These are phyloP conservation scores for Dryadomyces quercivorus DNA, from an alignment of 2,329 filamentous ascomycete genomes.

Conservation along the genomic window DNA sequence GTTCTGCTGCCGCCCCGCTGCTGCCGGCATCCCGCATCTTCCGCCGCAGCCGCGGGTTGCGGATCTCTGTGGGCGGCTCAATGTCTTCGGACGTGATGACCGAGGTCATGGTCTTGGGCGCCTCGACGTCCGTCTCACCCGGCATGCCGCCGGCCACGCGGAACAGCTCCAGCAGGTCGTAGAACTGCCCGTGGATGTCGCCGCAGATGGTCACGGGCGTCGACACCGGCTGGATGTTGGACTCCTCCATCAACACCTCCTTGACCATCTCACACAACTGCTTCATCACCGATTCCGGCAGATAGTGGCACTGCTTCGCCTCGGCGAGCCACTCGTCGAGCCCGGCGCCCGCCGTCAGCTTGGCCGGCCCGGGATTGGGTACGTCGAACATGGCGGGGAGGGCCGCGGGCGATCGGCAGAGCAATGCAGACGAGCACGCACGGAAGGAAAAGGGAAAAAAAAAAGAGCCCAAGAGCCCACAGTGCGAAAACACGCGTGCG, in stretches of 20 bases:
- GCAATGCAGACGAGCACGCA: no score
- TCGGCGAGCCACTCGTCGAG: conserved; percentile 95
- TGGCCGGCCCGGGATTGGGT: conserved; percentile 84
- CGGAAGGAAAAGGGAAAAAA: no score
- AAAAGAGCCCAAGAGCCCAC: not conserved
- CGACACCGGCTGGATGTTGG: conserved; percentile 95
- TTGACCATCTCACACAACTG: conserved; percentile 98
- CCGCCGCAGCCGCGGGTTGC: conserved; percentile 73
- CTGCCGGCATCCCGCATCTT: conserved; percentile 58
- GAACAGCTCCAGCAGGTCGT: conserved; percentile 94
- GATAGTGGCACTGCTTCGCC: conserved; percentile 93
- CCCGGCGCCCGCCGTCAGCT: conserved; percentile 68
- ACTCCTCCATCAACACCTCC: conserved; percentile 98
- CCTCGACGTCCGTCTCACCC: conserved; percentile 60
- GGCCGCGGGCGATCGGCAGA: not conserved
- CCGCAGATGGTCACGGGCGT: conserved; percentile 96
- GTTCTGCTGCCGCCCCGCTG: conserved; percentile 27
- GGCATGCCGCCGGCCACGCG: conserved; percentile 95
- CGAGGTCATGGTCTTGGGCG: conserved; percentile 54
- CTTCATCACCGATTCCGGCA: conserved; percentile 96
- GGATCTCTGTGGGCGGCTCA: conserved; percentile 81
- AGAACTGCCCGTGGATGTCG: conserved; percentile 98
- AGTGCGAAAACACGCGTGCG: no score
- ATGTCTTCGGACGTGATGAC: conserved; percentile 85
- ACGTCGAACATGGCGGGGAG: conserved; percentile 36